These are phyloP conservation scores for Eucalyptus paniculata DNA, from an alignment of 345 rosid genomes.

Conservation along the genomic window DNA sequence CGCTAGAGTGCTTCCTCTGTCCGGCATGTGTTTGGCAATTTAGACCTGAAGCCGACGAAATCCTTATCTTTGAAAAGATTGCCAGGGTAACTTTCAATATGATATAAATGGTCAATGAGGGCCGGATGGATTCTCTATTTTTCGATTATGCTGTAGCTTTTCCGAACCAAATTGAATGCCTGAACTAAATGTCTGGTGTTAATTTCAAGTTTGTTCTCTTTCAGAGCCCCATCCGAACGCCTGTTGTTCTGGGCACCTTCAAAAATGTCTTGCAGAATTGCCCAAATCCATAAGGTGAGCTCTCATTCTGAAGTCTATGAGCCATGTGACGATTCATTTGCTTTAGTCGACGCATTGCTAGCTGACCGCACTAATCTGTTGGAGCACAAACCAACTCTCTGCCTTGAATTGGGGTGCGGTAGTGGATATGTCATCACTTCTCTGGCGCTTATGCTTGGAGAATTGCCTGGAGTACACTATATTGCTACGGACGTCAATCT, in stretches of 20 bases:
- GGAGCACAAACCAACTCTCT: conserved; percentile 45
- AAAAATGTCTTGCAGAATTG: conserved; percentile 33
- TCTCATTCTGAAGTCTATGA: conserved; percentile 86
- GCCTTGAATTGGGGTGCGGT: conserved; percentile 80
- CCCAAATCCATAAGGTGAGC: conserved; percentile 68
- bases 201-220: neutral
- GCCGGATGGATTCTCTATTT: neutral
- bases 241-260: neutral
- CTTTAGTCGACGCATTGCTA: conserved; percentile 76
- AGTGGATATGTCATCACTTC: conserved; percentile 88
- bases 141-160: neutral
- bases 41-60: neutral
- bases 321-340: conserved; percentile 93
- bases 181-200: neutral
- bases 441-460: conserved; percentile 54
- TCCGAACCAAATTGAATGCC: neutral
- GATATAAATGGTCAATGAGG: neutral
- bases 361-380: conserved; percentile 47
- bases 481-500: conserved; percentile 67
- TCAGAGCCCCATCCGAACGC: neutral
- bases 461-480: conserved; percentile 18
- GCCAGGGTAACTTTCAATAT: neutral
- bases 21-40: neutral
- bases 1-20: neutral
- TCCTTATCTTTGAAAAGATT: neutral